Evolutionary conservation across 2,329 filamentous ascomycete species (phyloP).

Genomic region (Didymella glomerata): DNA sequence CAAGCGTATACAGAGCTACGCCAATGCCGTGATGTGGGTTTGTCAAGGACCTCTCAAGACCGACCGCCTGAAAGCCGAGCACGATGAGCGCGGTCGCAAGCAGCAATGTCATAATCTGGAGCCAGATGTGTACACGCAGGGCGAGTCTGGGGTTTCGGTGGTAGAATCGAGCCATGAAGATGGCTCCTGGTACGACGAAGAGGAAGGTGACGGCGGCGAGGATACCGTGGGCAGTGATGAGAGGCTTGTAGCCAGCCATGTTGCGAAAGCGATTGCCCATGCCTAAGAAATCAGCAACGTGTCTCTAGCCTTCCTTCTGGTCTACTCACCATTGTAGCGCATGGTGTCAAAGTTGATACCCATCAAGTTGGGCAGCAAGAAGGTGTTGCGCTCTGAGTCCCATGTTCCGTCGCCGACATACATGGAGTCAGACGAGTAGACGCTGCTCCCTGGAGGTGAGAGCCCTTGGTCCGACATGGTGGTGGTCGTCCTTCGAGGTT

Average conservation of each 20-base stretch:
- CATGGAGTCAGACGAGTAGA: constrained; percentile 77
- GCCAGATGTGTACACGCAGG: constrained; percentile 75
- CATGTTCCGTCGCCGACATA: constrained; percentile 83
- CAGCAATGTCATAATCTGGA: constrained; percentile 74
- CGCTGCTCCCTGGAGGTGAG: constrained; percentile 75
- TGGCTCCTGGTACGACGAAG: constrained; percentile 74
- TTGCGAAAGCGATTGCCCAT: constrained; percentile 83
- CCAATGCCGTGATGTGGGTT: constrained; percentile 90
- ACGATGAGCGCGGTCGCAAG: constrained; percentile 76
- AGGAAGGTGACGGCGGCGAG: constrained; percentile 78
- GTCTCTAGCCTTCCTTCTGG: background rate
- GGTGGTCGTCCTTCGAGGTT: constrained; percentile 5
- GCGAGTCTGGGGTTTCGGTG: constrained; percentile 67
- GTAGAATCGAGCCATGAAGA: constrained; percentile 77
- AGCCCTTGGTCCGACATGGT: constrained; percentile 54
- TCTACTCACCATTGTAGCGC: constrained; percentile 76
- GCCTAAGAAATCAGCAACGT: constrained; percentile 58
- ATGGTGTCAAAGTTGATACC: constrained; percentile 83
- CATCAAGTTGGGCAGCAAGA: constrained; percentile 78
- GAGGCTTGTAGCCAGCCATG: constrained; percentile 72
- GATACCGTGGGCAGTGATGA: constrained; percentile 76
- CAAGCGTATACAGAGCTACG: constrained; percentile 76
- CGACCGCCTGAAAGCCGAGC: constrained; percentile 80
- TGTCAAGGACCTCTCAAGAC: constrained; percentile 72
- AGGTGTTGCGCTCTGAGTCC: constrained; percentile 79